Conservation (phyloP, 768 basidiomycete species). For the Rubroboletus satanas region DNA sequence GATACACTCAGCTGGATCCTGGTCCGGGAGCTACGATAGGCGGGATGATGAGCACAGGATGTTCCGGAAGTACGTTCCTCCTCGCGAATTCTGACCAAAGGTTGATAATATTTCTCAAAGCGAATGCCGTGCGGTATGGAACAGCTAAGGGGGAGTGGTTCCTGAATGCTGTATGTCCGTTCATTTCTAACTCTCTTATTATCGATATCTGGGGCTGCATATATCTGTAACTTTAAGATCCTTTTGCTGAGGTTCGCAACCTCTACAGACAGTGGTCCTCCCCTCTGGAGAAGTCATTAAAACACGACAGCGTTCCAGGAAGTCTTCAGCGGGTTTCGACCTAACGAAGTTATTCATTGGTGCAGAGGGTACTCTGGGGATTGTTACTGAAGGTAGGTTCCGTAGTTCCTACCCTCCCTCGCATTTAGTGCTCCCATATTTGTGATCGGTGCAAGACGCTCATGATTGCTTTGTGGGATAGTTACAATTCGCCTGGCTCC, state of each 20-base stretch:
- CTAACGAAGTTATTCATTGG: slow-evolving; percentile 84
- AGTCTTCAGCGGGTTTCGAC: slow-evolving; percentile 88
- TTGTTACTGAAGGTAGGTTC: slow-evolving; percentile 73
- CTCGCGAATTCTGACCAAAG: slow-evolving; percentile 12
- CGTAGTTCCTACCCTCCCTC: not conserved
- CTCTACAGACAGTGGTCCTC: slow-evolving; percentile 74
- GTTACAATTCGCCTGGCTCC: slow-evolving; percentile 82
- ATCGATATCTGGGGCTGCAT: not conserved
- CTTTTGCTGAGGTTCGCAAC: not conserved
- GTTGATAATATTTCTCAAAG: slow-evolving; percentile 25
- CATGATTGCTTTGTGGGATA: slow-evolving; percentile 21
- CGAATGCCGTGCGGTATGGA: slow-evolving; percentile 82
- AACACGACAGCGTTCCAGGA: slow-evolving; percentile 72
- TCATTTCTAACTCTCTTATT: not conserved
- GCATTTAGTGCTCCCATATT: not conserved
- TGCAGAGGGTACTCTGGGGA: slow-evolving; percentile 78
- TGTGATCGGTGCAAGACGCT: not conserved
- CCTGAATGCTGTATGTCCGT: slow-evolving; percentile 61
- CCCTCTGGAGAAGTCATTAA: slow-evolving; percentile 89
- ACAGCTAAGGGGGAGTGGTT: slow-evolving; percentile 92
- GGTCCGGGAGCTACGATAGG: slow-evolving; percentile 80
- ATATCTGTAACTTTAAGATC: not conserved
- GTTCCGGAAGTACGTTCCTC: slow-evolving; percentile 64
- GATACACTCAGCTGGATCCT: slow-evolving; percentile 56
- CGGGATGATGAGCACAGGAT: slow-evolving; percentile 84